Evolutionary conservation across 306 rosid genomes (phyloP).

Genomic region (Cicer judaicum): DNA sequence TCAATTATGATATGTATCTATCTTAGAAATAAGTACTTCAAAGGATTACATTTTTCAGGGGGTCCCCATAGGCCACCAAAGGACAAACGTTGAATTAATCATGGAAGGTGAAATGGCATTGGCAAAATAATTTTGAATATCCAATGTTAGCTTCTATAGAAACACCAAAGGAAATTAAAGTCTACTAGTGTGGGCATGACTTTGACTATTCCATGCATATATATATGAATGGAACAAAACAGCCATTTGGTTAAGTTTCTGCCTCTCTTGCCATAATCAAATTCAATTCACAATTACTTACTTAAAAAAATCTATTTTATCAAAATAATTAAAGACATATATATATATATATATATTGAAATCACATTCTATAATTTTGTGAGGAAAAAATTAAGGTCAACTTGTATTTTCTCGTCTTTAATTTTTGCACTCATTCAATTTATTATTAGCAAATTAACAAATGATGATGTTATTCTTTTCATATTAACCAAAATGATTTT

Average conservation of each 20-base stretch:
- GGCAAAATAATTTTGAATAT: constrained; percentile 45
- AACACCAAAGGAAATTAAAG: constrained; percentile 42
- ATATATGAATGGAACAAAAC: neutral
- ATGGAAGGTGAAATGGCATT: constrained; percentile 55
- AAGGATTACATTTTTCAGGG: constrained; percentile 35
- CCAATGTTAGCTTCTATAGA: neutral
- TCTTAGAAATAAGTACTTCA: constrained; percentile 16
- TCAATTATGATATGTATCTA: constrained; percentile 30
- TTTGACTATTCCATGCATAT: constrained; percentile 51
- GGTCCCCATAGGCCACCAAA: neutral
- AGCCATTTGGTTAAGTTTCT: neutral
- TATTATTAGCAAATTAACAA: too few relatives aligned
- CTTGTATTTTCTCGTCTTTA: too few relatives aligned
- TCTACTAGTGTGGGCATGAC: constrained; percentile 55
- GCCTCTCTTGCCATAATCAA: neutral
- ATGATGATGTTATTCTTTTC: too few relatives aligned
- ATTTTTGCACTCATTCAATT: too few relatives aligned
- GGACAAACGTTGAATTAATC: constrained; percentile 23
- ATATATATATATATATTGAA: too few relatives aligned
- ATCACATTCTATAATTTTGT: too few relatives aligned
- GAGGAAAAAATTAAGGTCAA: too few relatives aligned
- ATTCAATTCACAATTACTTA: neutral
- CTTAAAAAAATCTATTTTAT: too few relatives aligned
- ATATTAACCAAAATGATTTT: too few relatives aligned
- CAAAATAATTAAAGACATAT: too few relatives aligned